A percentile compares a stretch with the other conserved stretches of the same genome.
These are phyloP conservation scores for Anisodus acutangulus DNA, from an alignment of 257 asterid genomes.

Conservation along the genomic window DNA sequence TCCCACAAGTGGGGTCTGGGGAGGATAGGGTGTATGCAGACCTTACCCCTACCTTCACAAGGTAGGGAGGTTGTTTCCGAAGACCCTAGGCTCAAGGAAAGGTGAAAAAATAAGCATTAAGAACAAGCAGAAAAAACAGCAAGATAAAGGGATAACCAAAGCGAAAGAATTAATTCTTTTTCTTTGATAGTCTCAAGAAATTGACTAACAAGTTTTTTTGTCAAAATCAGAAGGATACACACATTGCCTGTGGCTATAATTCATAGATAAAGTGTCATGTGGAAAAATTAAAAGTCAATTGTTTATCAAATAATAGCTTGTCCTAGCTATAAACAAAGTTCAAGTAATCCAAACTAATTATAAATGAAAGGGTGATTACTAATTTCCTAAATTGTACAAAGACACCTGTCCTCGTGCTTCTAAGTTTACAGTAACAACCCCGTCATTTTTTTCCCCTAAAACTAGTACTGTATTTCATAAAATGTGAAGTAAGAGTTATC, in stretches of 20 bases:
- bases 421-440: not conserved
- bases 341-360: not conserved
- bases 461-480: constrained; percentile 3
- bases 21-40: too few relatives aligned
- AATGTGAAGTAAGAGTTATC: not conserved
- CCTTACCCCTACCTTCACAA: too few relatives aligned
- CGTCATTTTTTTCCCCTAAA: not conserved
- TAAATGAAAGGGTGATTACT: not conserved
- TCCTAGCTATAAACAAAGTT: not conserved
- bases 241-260: not conserved
- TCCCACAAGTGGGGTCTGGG: too few relatives aligned
- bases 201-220: constrained; percentile 14
- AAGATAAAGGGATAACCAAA: too few relatives aligned
- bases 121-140: too few relatives aligned
- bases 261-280: not conserved
- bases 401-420: constrained; percentile 8
- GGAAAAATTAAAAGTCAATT: not conserved
- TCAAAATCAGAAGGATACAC: not conserved
- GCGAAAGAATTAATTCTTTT: constrained; percentile 3
- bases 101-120: too few relatives aligned
- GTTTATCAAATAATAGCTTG: constrained; percentile 8
- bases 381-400: not conserved
- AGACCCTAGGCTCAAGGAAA: too few relatives aligned
- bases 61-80: too few relatives aligned
- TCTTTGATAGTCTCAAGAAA: constrained; percentile 14